Base-by-base conservation (phyloP, 192 early-diverging fungal species). In the Backusella tuberculispora region DNA sequence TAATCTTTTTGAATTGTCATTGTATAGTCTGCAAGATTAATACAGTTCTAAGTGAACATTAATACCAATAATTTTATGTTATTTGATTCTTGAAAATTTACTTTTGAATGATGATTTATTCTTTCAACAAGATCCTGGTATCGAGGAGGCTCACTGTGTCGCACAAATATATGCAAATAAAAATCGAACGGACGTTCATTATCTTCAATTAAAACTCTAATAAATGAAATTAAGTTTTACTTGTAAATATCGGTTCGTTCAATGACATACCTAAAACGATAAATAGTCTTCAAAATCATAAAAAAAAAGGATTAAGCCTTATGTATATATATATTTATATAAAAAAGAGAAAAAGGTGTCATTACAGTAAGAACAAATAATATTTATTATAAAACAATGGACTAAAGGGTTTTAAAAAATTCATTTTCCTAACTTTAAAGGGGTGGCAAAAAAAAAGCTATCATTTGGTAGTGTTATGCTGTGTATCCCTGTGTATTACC, bases 101-200 rank as follows among this genome's bases (percentile, higher is more conserved):
- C 46, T 34, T 50, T 70, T 34, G 46, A 70, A 14, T 70, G 29
- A 12, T 45, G 42, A 14, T 70, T 70, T 14, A 70, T 70, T 70
- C 44, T 70, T 10, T 70, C 69, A 3, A 70, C 13, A n/a, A 70
- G 26, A 19, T 70, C 69, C 15, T 44, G 26, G 34, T 48, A 70
- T 37, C 14, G 40, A 70, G 69, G 69, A 70, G 46, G 46, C 7
- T 40, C 21, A 7, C 47, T 44, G 29, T 70, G 69, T 48, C 47
- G 69, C 44, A 50, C 69, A 70, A 34, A 70, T 2, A 70, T 45
- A 70, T 70, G 69, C 26, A 70, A 45, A 47, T n/a, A 44, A 50
- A 70, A 70, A 70, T 67, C 66, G 66, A 41, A 41, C 66, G 17
- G 19, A 24, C 38, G 38, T 41, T 42, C 37, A 67, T 67, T 60